Base-by-base conservation (phyloP, 2,329 filamentous ascomycete genomes). In the Colletotrichum sp. region DNA sequence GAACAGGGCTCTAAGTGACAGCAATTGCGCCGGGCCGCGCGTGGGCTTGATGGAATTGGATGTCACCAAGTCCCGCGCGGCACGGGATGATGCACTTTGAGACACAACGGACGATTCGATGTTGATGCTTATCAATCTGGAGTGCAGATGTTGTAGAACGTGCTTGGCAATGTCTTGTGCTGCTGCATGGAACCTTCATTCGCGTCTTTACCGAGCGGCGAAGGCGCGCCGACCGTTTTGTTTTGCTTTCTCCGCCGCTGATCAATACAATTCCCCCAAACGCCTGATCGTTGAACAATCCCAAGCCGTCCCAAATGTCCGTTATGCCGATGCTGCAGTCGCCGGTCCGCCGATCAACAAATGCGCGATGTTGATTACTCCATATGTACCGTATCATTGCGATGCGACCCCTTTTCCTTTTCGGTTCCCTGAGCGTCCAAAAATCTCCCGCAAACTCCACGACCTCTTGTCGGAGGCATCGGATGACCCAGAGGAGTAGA, bases 401-500 rank as follows among this genome's bases (percentile, higher is more conserved):
- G 69, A 16, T 12, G 55, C 63, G 9, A 61, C 25, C 59, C 68
- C 72, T 55, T 77, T 76, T 6, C 62, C 64, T 25, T 78, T 78
- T 8, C 72, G 57, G 8, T 72, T 61, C 12, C 32, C 61, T 4
- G 63, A 62, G 11, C 75, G 65, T 11, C 61, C 69, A 25, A 78
- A 76, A 8, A 78, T 25, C 9, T 77, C 64, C 13, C 69, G 65
- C 22, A 78, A 25, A 69, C 72, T 71, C 77, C 75, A 69, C n/a
- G 61, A 36, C 16, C 22, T 63, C 30, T 36, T 75, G 12, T 71
- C 72, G 15, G 66, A 16, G 16, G 66, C 69, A 27, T 62, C 72
- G 12, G 74, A 32, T 16, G 70, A n/a, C 5, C 27, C 30, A 8
- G 71, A 69, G 2, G 74, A 32, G 16, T 36, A 59, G 13, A 77